These are phyloP conservation scores for Cryphonectria naterciae DNA, from an alignment of 2,329 filamentous ascomycete species.

Conservation along the genomic window DNA sequence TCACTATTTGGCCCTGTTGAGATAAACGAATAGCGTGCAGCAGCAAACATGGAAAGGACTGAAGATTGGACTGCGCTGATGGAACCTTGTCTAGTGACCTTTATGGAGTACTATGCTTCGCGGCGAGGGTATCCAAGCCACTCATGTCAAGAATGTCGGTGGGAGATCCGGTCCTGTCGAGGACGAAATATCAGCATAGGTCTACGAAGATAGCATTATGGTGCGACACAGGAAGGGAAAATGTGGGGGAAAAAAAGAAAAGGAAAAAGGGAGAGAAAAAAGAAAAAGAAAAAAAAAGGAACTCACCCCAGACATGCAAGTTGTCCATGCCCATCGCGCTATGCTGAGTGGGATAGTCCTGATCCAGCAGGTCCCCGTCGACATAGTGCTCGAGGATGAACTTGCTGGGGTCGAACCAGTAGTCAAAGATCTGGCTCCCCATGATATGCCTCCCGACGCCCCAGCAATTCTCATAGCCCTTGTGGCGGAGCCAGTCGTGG, in stretches of 20 bases:
- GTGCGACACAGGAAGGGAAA: not conserved
- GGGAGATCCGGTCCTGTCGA: slow-evolving; percentile 36
- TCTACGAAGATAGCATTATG: not conserved
- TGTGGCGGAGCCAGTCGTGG: slow-evolving; percentile 68
- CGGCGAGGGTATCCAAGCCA: not conserved
- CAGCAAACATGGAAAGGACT: not conserved
- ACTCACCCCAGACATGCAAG: slow-evolving; percentile 51
- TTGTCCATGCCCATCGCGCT: slow-evolving; percentile 46
- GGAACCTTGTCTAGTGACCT: not conserved
- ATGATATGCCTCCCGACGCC: slow-evolving; percentile 72
- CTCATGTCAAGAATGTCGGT: slow-evolving; percentile 34
- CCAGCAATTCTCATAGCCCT: slow-evolving; percentile 69
- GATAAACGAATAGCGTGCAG: not conserved
- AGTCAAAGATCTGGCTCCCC: slow-evolving; percentile 74
- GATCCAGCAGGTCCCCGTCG: slow-evolving; percentile 68
- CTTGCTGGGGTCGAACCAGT: slow-evolving; percentile 67
- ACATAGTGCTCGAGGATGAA: slow-evolving; percentile 74
- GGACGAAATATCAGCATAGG: slow-evolving; percentile 13
- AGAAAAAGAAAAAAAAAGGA: not conserved
- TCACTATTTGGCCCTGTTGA: not conserved
- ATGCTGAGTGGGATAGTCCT: slow-evolving; percentile 53
- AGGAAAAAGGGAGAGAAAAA: too few species aligned
- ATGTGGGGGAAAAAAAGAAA: too few species aligned
- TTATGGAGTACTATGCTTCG: not conserved
- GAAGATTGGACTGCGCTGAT: not conserved